Conservation (phyloP, 441 rosid species). For the Erysimum pusillum region DNA sequence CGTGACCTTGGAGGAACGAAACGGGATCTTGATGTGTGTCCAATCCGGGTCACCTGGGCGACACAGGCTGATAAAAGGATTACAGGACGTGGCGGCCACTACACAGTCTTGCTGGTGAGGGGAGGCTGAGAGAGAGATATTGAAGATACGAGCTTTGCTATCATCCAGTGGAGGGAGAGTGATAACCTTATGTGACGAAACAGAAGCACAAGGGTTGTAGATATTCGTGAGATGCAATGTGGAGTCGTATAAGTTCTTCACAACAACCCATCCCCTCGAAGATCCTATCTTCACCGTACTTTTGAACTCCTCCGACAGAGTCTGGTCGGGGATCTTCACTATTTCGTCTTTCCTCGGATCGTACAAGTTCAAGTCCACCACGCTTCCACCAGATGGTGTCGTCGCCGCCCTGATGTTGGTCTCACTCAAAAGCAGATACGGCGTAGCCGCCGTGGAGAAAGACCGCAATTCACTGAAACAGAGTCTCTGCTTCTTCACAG, state of each 20-base stretch:
- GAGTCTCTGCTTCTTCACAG: background rate
- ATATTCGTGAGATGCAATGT: conserved; percentile 18
- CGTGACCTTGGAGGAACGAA: accelerated
- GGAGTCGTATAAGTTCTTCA: background rate
- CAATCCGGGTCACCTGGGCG: conserved; percentile 29
- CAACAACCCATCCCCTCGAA: conserved; percentile 3
- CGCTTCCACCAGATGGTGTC: background rate
- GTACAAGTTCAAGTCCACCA: background rate
- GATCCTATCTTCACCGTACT: background rate
- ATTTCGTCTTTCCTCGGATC: background rate
- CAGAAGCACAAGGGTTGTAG: conserved; percentile 31
- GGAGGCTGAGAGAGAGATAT: conserved; percentile 26
- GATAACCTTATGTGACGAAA: conserved; percentile 24
- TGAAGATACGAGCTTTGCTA: background rate
- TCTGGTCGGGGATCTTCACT: background rate
- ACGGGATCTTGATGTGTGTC: background rate
- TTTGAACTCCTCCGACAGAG: background rate
- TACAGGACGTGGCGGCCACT: background rate
- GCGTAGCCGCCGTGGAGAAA: conserved; percentile 21
- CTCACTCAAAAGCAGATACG: background rate
- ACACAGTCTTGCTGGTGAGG: conserved; percentile 22
- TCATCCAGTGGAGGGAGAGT: conserved; percentile 10
- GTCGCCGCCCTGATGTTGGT: background rate
- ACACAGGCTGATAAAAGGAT: background rate
- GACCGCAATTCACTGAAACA: background rate